Base-by-base conservation (phyloP, 768 basidiomycete species). In the Leccinum sublutescens region DNA sequence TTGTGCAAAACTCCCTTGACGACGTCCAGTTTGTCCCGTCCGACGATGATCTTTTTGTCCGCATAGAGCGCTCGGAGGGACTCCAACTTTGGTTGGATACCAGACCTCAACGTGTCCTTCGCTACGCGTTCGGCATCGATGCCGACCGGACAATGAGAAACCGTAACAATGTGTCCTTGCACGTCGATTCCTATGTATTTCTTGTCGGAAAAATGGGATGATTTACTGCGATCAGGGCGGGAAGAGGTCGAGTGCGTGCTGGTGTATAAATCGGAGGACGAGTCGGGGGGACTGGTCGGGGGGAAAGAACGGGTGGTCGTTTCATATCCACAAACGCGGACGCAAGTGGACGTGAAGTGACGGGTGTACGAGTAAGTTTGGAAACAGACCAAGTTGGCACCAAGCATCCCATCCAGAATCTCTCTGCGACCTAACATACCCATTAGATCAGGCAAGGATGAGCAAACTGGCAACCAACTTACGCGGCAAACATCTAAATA, bases 1-100 rank as follows among this genome's bases (percentile, higher is more conserved):
- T 99, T 99, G 77, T 98, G 95, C 63, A 98, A 77, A 23, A 99
- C 92, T 48, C 96, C 96, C 77, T 98, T 98, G 67, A 97, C 95
- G n/a, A 95, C 92, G 68, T 98, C 96, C 45, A 98, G 82, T 78
- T 99, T 99, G 75, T 99, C 96, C 8, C 96, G 82, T 17, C 94
- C 96, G 12, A 98, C 91, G 57, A 99, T 95, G 69, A 99, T 98
- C 82, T 98, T 98, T 83, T 98, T 98, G 62, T 91, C 93, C 64
- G 93, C 88, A 73, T 99, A 99, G 14, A 98, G 74, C 19, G 85
- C 79, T 27, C 86, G 79, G 0, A 98, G 82, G 2, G 93, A 88
- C 50, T 90, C 90, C 17, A 96, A 79, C 74, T 96, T 97, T n/a
- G 95, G 95, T 56, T 84, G 77, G 60, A 98, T 88, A 5, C 93